Conservation (phyloP, 805 yeast species). For the Candida krabiensis region DNA sequence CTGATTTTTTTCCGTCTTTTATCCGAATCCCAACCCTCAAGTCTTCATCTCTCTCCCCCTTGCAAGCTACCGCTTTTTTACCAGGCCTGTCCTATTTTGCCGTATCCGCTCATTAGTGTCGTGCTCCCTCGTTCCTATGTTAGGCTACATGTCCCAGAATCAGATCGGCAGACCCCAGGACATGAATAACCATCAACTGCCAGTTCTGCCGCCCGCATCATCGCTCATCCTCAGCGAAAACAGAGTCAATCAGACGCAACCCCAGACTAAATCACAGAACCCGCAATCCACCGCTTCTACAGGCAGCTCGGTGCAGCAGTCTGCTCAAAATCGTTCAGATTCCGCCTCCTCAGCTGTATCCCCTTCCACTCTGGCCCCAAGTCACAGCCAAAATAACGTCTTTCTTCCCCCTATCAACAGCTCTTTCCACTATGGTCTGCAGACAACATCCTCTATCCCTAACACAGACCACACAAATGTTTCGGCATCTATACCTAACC, state of each 20-base stretch:
- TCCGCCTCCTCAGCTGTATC: slow-evolving; percentile 1
- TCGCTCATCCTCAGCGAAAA: slow-evolving; percentile 15
- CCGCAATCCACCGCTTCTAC: too few relatives aligned
- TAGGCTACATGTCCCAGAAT: too few relatives aligned
- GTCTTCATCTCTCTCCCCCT: too few relatives aligned
- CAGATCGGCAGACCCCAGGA: slow-evolving; percentile 1
- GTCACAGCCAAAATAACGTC: slow-evolving; percentile 8
- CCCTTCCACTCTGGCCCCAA: background rate
- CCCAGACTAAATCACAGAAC: background rate
- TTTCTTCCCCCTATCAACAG: slow-evolving; percentile 21
- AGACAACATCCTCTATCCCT: slow-evolving; percentile 3
- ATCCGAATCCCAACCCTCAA: too few relatives aligned
- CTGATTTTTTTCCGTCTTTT: too few relatives aligned
- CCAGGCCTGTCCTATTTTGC: background rate
- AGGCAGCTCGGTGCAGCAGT: too few relatives aligned
- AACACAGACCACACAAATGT: slow-evolving; percentile 4
- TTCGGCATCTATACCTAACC: slow-evolving; percentile 1
- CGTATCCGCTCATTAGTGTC: background rate
- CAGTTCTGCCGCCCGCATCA: slow-evolving; percentile 20
- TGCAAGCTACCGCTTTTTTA: too few relatives aligned
- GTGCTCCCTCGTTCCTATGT: too few relatives aligned
- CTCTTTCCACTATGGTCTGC: slow-evolving; percentile 11
- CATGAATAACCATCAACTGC: slow-evolving; percentile 8
- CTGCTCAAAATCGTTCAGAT: too few relatives aligned
- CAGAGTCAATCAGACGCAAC: slow-evolving; percentile 8